These are phyloP conservation scores for Physcia stellaris DNA, from an alignment of 495 filamentous ascomycete genomes.

Conservation along the genomic window DNA sequence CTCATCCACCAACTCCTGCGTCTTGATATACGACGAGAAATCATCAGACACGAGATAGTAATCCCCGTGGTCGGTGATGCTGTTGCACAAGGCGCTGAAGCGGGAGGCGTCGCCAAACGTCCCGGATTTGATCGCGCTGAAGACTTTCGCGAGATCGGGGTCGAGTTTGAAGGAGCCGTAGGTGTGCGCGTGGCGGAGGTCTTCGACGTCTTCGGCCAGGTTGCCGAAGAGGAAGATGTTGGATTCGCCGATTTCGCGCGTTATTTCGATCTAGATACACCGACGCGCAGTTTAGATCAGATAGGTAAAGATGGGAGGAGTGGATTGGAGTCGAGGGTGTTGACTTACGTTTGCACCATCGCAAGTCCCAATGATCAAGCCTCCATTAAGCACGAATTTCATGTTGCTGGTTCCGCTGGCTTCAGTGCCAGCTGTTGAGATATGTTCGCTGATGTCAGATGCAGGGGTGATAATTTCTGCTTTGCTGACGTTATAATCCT, in stretches of 20 bases:
- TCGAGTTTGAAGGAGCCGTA: conserved; percentile 72
- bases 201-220: conserved; percentile 91
- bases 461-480: conserved; percentile 92
- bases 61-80: conserved; percentile 84
- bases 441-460: conserved; percentile 94
- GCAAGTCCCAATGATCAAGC: conserved; percentile 92
- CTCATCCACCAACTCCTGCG: conserved; percentile 79
- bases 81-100: conserved; percentile 68
- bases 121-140: conserved; percentile 61
- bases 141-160: conserved; percentile 60
- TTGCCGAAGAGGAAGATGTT: conserved; percentile 99
- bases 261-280: conserved; percentile 72
- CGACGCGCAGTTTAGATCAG: neutral
- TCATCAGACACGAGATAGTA: conserved; percentile 97
- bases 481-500: conserved; percentile 99
- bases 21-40: conserved; percentile 84
- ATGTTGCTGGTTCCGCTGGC: conserved; percentile 67
- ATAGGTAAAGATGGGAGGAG: too few species aligned
- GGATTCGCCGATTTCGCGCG: conserved; percentile 84
- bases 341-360: conserved; percentile 86
- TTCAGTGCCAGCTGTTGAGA: conserved; percentile 94
- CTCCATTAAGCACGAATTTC: conserved; percentile 97
- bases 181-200: conserved; percentile 80
- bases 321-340: neutral
- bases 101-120: conserved; percentile 62